Percentiles rank a stretch among this genome's conserved stretches.
Evolutionary conservation across 345 rosid species (phyloP).

Genomic region (Pseudoturritis turrita): DNA sequence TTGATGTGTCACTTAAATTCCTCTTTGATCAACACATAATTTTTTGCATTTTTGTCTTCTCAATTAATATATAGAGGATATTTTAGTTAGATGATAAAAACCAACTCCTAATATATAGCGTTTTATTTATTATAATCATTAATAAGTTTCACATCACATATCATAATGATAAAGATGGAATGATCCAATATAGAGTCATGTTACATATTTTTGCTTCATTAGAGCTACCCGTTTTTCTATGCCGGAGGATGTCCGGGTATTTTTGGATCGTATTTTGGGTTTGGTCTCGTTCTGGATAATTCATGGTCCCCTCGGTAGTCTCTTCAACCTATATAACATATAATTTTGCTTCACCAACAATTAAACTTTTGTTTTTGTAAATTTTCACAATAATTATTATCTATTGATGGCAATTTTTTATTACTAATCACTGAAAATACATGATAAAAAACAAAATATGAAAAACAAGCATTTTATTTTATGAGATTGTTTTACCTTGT

Average conservation of each 20-base stretch:
- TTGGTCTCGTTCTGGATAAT: not conserved
- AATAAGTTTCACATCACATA: too few relatives aligned
- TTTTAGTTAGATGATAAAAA: too few relatives aligned
- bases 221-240: not conserved
- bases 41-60: too few relatives aligned
- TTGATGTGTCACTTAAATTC: too few relatives aligned
- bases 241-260: not conserved
- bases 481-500: constrained; percentile 1
- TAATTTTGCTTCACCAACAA: not conserved
- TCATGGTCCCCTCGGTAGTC: not conserved
- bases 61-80: too few relatives aligned
- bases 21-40: too few relatives aligned
- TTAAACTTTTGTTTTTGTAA: not conserved
- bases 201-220: not conserved
- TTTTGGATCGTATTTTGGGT: not conserved
- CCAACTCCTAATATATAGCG: too few relatives aligned
- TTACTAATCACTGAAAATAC: not conserved
- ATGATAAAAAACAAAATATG: not conserved
- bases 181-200: too few relatives aligned
- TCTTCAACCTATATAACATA: not conserved
- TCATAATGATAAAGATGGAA: too few relatives aligned
- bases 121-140: too few relatives aligned
- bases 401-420: not conserved
- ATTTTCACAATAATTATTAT: not conserved
- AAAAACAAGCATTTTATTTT: not conserved